Evolutionary conservation across 306 rosid species (phyloP).

Genomic region (Cyclanthera cordifolia): DNA sequence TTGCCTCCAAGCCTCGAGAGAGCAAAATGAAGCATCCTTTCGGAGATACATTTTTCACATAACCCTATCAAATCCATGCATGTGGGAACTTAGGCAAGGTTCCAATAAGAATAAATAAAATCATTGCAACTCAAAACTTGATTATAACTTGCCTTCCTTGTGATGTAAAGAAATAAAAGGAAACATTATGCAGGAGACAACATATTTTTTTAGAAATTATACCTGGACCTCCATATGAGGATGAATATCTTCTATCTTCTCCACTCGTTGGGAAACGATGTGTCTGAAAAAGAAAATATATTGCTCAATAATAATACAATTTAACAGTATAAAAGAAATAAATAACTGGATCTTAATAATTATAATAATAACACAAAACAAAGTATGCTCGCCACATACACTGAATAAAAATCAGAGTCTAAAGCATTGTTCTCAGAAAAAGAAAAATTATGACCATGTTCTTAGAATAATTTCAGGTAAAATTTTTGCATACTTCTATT

Average conservation of each 20-base stretch:
- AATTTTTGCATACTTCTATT: too few species aligned
- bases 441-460: too few species aligned
- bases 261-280: slow-evolving; percentile 25
- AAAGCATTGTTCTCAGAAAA: too few species aligned
- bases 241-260: slow-evolving; percentile 54
- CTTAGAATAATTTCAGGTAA: too few species aligned
- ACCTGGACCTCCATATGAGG: slow-evolving; percentile 72
- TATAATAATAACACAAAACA: too few species aligned
- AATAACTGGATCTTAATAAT: neutral
- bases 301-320: neutral
- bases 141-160: neutral
- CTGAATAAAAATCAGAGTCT: too few species aligned
- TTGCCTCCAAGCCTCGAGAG: slow-evolving; percentile 78
- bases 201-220: neutral
- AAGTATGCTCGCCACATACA: too few species aligned
- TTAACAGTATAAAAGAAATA: neutral
- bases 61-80: slow-evolving; percentile 43
- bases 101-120: neutral
- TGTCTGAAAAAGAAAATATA: slow-evolving; percentile 25
- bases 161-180: neutral
- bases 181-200: neutral
- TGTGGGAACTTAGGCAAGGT: slow-evolving; percentile 6
- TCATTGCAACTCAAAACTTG: neutral
- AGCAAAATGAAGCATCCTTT: slow-evolving; percentile 83
- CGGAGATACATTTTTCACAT: slow-evolving; percentile 58